A percentile compares a stretch with the other conserved stretches of the same genome.
These are phyloP conservation scores for Rhodotorula sp. DNA, from an alignment of 1,284 basidiomycete genomes.

Conservation along the genomic window DNA sequence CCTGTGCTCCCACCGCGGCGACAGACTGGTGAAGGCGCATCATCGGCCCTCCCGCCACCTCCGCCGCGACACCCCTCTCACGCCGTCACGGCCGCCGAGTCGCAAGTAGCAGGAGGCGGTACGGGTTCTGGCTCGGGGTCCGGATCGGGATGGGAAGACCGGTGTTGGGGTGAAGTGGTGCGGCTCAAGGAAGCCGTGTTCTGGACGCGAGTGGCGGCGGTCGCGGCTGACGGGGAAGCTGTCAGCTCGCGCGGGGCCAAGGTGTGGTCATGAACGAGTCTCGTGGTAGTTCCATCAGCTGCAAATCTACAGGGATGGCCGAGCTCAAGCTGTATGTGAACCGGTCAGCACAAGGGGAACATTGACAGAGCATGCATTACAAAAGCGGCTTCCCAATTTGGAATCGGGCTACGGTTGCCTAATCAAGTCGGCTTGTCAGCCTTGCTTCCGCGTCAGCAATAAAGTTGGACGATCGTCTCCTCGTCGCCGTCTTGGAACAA, in stretches of 20 bases:
- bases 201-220: constrained; percentile 74
- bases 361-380: too few species aligned
- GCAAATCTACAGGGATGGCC: neutral
- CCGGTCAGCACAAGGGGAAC: too few species aligned
- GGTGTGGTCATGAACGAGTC: constrained; percentile 15
- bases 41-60: constrained; percentile 15
- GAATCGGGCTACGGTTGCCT: too few species aligned
- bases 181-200: constrained; percentile 84
- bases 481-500: too few species aligned
- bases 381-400: too few species aligned
- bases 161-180: constrained; percentile 80
- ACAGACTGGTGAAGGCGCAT: neutral
- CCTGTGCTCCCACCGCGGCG: neutral
- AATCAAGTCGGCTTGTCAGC: too few species aligned
- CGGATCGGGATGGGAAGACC: constrained; percentile 69
- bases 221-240: constrained; percentile 42
- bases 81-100: neutral
- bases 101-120: neutral
- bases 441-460: too few species aligned
- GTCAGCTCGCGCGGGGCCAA: constrained; percentile 17
- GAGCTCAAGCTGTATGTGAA: too few species aligned
- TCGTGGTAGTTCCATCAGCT: neutral
- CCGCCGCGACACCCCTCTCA: constrained; percentile 14
- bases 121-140: constrained; percentile 8
- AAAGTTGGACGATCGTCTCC: too few species aligned